These are phyloP conservation scores for Hansfordia pulvinata DNA, from an alignment of 2,329 filamentous ascomycete genomes.

Conservation along the genomic window DNA sequence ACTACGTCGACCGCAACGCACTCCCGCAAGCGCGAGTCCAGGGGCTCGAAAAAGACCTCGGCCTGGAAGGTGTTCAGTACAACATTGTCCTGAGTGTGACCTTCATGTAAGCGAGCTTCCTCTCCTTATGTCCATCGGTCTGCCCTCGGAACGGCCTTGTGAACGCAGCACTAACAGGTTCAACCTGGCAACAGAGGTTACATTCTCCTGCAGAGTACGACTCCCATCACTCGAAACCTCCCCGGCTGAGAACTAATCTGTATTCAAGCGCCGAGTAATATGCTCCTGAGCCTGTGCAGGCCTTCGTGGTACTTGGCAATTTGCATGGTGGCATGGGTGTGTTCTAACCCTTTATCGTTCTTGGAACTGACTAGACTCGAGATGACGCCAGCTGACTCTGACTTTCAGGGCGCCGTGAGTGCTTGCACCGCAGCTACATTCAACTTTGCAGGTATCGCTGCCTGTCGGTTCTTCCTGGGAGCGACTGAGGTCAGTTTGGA, in stretches of 20 bases:
- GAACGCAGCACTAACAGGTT: too few species aligned
- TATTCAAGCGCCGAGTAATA: conserved; percentile 27
- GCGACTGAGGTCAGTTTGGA: conserved; percentile 5
- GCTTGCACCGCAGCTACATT: conserved; percentile 7
- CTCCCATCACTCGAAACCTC: too few species aligned
- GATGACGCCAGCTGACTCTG: conserved; percentile 1
- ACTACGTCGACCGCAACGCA: conserved; percentile 23
- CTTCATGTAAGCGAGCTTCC: conserved; percentile 18
- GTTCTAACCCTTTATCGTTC: too few species aligned
- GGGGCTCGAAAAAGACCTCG: conserved; percentile 24
- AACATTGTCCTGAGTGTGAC: conserved; percentile 17
- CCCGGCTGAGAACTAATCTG: too few species aligned
- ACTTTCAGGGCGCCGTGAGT: conserved; percentile 14
- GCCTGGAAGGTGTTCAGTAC: conserved; percentile 21
- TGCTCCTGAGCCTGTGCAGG: conserved; percentile 27
- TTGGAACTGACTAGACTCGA: conserved; percentile 16
- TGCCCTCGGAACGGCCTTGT: too few species aligned
- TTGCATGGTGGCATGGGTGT: conserved; percentile 26
- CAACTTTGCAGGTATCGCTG: conserved; percentile 6
- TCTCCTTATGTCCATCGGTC: too few species aligned
- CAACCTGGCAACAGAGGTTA: too few species aligned
- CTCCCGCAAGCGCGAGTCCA: conserved; percentile 31
- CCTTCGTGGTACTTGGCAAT: conserved; percentile 27
- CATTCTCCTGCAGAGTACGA: too few species aligned
- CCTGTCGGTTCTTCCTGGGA: conserved; percentile 10